Percentiles rank a stretch among this genome's conserved stretches.
Evolutionary conservation across 495 filamentous ascomycete genomes (phyloP).

Genomic region (Cercophora samala): DNA sequence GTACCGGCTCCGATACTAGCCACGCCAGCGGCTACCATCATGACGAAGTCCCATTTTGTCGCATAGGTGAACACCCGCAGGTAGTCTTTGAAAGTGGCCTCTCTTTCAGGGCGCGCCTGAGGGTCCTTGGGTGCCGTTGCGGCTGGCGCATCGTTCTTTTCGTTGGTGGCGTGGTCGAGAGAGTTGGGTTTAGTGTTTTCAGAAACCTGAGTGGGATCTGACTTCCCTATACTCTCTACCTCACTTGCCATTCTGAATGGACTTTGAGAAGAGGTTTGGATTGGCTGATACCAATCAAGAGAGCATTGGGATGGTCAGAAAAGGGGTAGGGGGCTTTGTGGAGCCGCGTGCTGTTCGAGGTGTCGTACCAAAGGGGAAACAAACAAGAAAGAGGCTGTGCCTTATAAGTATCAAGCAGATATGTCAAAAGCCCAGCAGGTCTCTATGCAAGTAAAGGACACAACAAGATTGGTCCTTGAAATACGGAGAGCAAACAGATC

Average conservation of each 20-base stretch:
- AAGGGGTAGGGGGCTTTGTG: neutral
- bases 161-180: neutral
- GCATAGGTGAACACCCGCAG: conserved; percentile 46
- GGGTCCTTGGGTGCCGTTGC: conserved; percentile 19
- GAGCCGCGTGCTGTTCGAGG: neutral
- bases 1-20: conserved; percentile 35
- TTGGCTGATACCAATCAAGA: neutral
- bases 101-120: conserved; percentile 40
- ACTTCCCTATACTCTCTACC: neutral
- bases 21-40: conserved; percentile 36
- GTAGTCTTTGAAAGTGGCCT: conserved; percentile 43
- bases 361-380: neutral
- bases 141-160: neutral
- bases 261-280: neutral
- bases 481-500: neutral
- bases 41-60: conserved; percentile 39
- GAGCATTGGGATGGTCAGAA: neutral
- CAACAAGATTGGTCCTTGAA: neutral
- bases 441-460: neutral
- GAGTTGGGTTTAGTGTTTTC: neutral
- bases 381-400: neutral
- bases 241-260: neutral
- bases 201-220: neutral
- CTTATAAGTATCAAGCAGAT: neutral
- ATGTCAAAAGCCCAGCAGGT: neutral